phyloP scores from a whole-genome alignment of 345 rosid genomes.

The Excoecaria cochinchinensis region DNA sequence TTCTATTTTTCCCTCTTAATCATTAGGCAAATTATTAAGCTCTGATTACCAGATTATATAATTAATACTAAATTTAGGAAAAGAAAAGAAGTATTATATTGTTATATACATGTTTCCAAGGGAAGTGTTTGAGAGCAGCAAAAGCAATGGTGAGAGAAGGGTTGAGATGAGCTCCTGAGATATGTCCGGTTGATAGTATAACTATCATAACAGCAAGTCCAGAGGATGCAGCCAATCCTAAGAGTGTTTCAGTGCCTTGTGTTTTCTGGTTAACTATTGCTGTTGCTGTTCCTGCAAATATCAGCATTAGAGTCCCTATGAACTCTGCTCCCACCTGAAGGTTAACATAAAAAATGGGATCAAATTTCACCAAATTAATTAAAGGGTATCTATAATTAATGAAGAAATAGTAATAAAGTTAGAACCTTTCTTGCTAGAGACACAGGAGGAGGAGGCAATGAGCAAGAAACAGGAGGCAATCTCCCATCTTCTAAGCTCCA shows the following conservation, averaged over 20 bases:
- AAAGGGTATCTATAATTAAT: neutral
- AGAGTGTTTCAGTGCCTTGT: conserved; percentile 63
- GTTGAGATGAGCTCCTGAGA: conserved; percentile 92
- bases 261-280: conserved; percentile 87
- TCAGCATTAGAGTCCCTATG: conserved; percentile 71
- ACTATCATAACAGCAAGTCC: conserved; percentile 85
- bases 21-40: too few relatives aligned
- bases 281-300: conserved; percentile 74
- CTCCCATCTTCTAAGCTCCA: conserved; percentile 77
- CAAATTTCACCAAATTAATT: too few relatives aligned
- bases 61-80: neutral
- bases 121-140: conserved; percentile 77
- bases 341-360: too few relatives aligned
- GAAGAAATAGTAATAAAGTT: neutral
- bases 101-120: conserved; percentile 62
- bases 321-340: conserved; percentile 88
- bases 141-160: conserved; percentile 72
- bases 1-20: too few relatives aligned
- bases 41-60: too few relatives aligned
- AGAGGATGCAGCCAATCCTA: conserved; percentile 64
- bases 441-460: conserved; percentile 58
- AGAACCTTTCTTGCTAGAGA: conserved; percentile 71
- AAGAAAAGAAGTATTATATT: neutral
- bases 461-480: conserved; percentile 63
- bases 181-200: conserved; percentile 75